Base-by-base conservation (phyloP, 139 green algal species). In the Yamagishiella unicocca region DNA sequence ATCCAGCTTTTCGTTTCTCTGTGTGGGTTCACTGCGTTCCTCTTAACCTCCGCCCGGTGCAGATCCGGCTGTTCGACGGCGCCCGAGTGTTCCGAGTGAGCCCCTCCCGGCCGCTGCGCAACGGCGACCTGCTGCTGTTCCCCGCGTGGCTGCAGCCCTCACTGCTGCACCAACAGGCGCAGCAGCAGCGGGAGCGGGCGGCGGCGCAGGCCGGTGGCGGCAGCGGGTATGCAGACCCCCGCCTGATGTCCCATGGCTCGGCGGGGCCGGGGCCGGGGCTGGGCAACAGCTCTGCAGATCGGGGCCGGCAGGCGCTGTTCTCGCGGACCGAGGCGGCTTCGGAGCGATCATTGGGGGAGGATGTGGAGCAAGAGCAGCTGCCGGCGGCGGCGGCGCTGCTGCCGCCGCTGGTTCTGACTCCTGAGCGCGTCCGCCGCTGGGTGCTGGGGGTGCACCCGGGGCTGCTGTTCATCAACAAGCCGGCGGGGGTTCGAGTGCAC, bases 401-500 rank as follows among this genome's bases (percentile, higher is more conserved):
- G 76, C 53, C 2, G 33, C n/a, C 22, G 37, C 35, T n/a, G 54
- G 43, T 72, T n/a, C 42, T 85, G 9, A 76, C 40, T 17, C 61
- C 79, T 2, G 79, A 85, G 43, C 58, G 79, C 0, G 79, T 85
- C 27, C 79, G 79, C 40, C 79, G 79, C 17, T 85, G 79, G 79
- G 79, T 85, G 61, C 79, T 85, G 12, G 61, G 40, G 0, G 61
- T 85, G 5, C 79, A 85, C 62, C 79, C 79, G 12, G 79, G 79
- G 12, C 78, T 95, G 54, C 53, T 96, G 9, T 92, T 95, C 42
- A 8, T 96, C 0, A 92, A 96, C 91, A 96, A 96, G 88, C 94
- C 94, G 21, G 76, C 92, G 33, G 93, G 94, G 24, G 68, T 96
- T 53, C 66, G 90, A 27, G 88, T 93, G 50, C 94, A 96, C 62